phyloP scores from a whole-genome alignment of 495 filamentous ascomycete genomes.

The Lasiosphaeria ovina region DNA sequence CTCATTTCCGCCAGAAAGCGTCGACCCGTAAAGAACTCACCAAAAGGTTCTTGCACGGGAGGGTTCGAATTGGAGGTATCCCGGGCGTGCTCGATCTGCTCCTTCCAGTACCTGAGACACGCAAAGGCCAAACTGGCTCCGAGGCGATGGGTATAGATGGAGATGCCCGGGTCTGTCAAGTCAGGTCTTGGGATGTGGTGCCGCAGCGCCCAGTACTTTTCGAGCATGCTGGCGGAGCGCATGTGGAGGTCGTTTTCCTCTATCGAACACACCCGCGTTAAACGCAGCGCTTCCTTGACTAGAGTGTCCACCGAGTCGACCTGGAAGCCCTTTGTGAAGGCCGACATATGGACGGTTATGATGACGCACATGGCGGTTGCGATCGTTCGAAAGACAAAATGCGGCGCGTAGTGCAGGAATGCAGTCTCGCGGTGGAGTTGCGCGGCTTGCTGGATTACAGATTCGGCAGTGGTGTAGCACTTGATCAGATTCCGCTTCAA shows the following conservation, averaged over 20 bases:
- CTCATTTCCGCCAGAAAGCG: background rate
- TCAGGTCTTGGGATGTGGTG: constrained; percentile 18
- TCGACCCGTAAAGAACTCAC: constrained; percentile 13
- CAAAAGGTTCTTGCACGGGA: constrained; percentile 1
- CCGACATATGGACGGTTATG: constrained; percentile 39
- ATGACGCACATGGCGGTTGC: constrained; percentile 37
- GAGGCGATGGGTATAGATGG: constrained; percentile 34
- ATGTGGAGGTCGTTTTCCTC: constrained; percentile 34
- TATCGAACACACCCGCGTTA: constrained; percentile 25
- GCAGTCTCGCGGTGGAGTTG: constrained; percentile 30
- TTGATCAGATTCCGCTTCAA: constrained; percentile 42
- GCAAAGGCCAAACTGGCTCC: constrained; percentile 41
- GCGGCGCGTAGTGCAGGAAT: constrained; percentile 40
- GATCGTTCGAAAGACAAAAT: constrained; percentile 42
- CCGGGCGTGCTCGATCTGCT: constrained; percentile 29
- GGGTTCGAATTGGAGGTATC: constrained; percentile 17
- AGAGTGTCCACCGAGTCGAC: constrained; percentile 21
- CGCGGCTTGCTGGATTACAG: constrained; percentile 31
- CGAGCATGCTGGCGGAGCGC: constrained; percentile 36
- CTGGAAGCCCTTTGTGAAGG: constrained; percentile 27
- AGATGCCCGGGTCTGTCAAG: constrained; percentile 20
- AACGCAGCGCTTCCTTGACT: constrained; percentile 22
- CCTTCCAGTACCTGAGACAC: constrained; percentile 41
- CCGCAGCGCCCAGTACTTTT: constrained; percentile 32
- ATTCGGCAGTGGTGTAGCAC: constrained; percentile 39